Evolutionary conservation across 306 rosid genomes (phyloP).

Genomic region (Quercus alba): DNA sequence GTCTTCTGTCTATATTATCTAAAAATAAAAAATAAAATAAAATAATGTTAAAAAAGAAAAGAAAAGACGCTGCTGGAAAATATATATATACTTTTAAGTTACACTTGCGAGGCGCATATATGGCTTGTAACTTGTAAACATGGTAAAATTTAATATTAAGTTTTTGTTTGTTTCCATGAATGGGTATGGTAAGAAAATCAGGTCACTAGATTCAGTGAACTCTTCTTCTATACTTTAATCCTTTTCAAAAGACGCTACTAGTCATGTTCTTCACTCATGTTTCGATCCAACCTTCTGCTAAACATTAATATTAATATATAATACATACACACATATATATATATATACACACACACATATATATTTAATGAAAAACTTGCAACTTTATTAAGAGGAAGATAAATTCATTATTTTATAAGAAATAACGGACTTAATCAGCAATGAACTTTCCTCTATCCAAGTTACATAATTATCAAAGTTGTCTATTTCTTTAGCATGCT

Average conservation of each 20-base stretch:
- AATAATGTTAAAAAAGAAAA: neutral
- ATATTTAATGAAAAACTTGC: too few relatives aligned
- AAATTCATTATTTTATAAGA: too few relatives aligned
- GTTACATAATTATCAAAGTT: too few relatives aligned
- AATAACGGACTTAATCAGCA: too few relatives aligned
- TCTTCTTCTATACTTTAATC: neutral
- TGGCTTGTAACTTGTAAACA: neutral
- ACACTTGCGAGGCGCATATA: neutral
- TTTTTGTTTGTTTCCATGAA: neutral
- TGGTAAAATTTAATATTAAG: neutral
- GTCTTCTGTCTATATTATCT: too few relatives aligned
- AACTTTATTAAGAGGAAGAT: too few relatives aligned
- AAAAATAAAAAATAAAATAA: too few relatives aligned
- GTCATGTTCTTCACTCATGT: conserved; percentile 13
- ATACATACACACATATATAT: too few relatives aligned
- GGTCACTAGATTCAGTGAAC: conserved; percentile 5
- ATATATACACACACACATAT: too few relatives aligned
- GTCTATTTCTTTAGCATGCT: too few relatives aligned
- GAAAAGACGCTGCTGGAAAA: neutral
- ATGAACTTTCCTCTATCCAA: too few relatives aligned
- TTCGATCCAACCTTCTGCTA: neutral
- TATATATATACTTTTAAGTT: neutral
- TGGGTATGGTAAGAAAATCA: neutral
- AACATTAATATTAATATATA: neutral
- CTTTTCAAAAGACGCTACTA: conserved; percentile 12